Conservation (phyloP, 176 grass and related monocot species). For the Eremochloa ophiuroides region DNA sequence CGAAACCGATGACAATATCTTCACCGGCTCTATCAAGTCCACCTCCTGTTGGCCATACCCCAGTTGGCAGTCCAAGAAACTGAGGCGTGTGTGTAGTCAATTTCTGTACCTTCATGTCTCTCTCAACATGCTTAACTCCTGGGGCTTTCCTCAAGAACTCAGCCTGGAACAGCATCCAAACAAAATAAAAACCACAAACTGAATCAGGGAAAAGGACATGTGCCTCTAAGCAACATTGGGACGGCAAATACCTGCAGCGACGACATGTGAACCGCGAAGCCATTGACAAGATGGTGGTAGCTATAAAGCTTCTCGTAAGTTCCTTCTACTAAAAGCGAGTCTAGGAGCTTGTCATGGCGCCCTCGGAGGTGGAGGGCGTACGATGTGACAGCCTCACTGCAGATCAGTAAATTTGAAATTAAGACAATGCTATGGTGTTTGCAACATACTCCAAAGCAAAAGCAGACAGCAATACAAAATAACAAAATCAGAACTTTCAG, state of each 20-base stretch:
- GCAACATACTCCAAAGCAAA: not conserved
- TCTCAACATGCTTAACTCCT: slow-evolving; percentile 89
- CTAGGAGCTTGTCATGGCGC: slow-evolving; percentile 79
- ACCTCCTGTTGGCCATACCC: slow-evolving; percentile 83
- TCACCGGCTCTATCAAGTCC: slow-evolving; percentile 95
- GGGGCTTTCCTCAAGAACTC: slow-evolving; percentile 66
- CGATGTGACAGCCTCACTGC: slow-evolving; percentile 77
- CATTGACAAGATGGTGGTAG: slow-evolving; percentile 95
- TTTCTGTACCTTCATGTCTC: slow-evolving; percentile 90
- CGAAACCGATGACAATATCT: slow-evolving; percentile 95
- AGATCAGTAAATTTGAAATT: slow-evolving; percentile 4
- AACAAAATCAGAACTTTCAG: not conserved
- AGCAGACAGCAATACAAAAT: not conserved
- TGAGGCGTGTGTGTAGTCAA: slow-evolving; percentile 92
- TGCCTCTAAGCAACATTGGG: not conserved
- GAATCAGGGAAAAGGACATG: not conserved
- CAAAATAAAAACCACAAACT: not conserved
- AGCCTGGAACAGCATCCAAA: slow-evolving; percentile 43
- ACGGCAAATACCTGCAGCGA: slow-evolving; percentile 61
- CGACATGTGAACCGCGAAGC: slow-evolving; percentile 94
- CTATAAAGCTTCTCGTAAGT: slow-evolving; percentile 92
- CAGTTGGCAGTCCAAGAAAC: slow-evolving; percentile 87
- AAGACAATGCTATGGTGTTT: not conserved
- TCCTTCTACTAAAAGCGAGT: slow-evolving; percentile 80
- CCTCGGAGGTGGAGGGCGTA: slow-evolving; percentile 81